Evolutionary conservation across 352 stramenopile species (phyloP), one percentile per base, ranked within the genome.

Genomic region (Phytophthora sansomeana): DNA sequence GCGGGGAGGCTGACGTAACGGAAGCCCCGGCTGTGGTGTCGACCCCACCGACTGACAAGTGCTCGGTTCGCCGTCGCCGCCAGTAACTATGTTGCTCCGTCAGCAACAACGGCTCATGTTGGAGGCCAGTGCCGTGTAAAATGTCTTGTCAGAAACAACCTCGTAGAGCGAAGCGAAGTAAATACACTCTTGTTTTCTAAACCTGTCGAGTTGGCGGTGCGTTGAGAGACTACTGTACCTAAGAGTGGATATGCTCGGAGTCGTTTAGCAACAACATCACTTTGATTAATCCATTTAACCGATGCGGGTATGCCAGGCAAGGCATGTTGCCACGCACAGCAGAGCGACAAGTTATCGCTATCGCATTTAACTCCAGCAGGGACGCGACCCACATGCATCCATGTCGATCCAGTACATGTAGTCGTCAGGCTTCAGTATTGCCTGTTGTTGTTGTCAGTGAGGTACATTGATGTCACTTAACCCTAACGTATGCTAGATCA

Each of bases 51-150:
- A 47, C 32, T 26, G 67, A 73, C 43, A 78, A 80, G 73, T 80
- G 72, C 53, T 67, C 61, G 36, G 64, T 67, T 24, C 69, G 69
- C 62, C 69, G 69, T 50, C 72, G 64, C 26, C 68, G 65, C 33
- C 33, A 67, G 21, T 77, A 72, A 66, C 36, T 63, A 43, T 54
- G 11, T 29, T 54, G 42, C 28, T 8, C 50, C 19, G 4, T 24
- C 21, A 24, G 21, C 35, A 46, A 6, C n/a, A 52, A 21, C 11
- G 14, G 33, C 55, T 41, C 52, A 44, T 69, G 57, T 65, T 46
- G 38, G 30, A 57, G 33, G 50, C 44, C 26, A 57, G 35, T 63
- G 52, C 59, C 38, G 48, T 67, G 28, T 72, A 24, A 24, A 3
- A 67, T 66, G 30, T 69, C 57, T 67, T 58, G 30, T 69, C 32